Percentiles rank a stretch among this genome's conserved stretches.
These are phyloP conservation scores for Phytophthora agathidicida DNA, from an alignment of 352 stramenopile species.

Conservation along the genomic window DNA sequence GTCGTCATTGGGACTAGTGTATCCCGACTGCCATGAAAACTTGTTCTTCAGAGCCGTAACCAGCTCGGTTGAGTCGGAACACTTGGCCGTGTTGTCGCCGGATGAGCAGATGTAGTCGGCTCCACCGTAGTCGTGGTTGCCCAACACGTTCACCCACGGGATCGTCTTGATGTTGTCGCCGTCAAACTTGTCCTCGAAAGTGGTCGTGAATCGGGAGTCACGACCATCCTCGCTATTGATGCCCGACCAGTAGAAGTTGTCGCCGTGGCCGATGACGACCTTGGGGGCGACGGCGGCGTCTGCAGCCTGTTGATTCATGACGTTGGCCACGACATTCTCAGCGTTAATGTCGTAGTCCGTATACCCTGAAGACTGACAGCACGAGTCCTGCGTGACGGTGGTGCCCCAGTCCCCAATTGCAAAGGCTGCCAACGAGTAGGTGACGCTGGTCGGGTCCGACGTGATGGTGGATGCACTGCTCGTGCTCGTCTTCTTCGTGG, in stretches of 20 bases:
- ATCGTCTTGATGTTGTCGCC: conserved; percentile 53
- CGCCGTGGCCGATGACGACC: conserved; percentile 62
- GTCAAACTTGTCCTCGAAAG: conserved; percentile 66
- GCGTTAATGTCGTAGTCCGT: conserved; percentile 68
- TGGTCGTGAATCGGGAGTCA: conserved; percentile 56
- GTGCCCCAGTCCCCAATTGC: conserved; percentile 80
- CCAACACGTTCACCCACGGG: conserved; percentile 69
- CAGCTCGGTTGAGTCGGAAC: conserved; percentile 25
- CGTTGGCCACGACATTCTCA: conserved; percentile 54
- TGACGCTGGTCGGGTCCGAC: conserved; percentile 37
- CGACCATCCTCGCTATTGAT: conserved; percentile 53
- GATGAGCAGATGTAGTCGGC: conserved; percentile 62
- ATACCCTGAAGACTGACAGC: conserved; percentile 63
- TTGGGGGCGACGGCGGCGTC: conserved; percentile 51
- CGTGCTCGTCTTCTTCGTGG: conserved; percentile 27
- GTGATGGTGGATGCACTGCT: conserved; percentile 32
- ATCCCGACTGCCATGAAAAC: conserved; percentile 49
- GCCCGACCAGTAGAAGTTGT: conserved; percentile 77
- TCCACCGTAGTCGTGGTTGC: conserved; percentile 74
- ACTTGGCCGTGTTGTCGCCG: conserved; percentile 32
- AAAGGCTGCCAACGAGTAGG: conserved; percentile 62
- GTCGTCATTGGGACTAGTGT: conserved; percentile 60
- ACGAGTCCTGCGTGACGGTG: conserved; percentile 65
- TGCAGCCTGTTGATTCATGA: conserved; percentile 62
- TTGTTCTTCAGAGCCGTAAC: conserved; percentile 42